Evolutionary conservation across 225 moss, liverwort and hornwort species (phyloP).

Genomic region (Neckera pumila): DNA sequence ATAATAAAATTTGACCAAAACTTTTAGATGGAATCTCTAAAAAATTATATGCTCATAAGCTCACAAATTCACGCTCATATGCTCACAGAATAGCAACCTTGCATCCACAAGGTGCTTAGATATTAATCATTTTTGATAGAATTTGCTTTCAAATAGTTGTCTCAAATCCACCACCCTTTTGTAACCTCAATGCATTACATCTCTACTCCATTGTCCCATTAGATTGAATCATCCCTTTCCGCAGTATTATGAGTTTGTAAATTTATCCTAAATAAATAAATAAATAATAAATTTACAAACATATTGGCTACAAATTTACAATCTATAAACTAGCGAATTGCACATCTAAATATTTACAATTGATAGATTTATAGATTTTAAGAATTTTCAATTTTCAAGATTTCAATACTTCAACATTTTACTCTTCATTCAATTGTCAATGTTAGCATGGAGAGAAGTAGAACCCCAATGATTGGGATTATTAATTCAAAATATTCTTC

Average conservation of each 20-base stretch:
- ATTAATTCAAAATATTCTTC: neutral
- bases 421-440: neutral
- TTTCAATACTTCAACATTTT: neutral
- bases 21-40: too few relatives aligned
- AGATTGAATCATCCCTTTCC: too few relatives aligned
- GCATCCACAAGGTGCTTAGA: too few relatives aligned
- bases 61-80: too few relatives aligned
- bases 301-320: neutral
- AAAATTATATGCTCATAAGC: too few relatives aligned
- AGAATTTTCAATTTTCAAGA: neutral
- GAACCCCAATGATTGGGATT: rapidly evolving
- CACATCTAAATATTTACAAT: neutral
- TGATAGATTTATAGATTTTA: neutral
- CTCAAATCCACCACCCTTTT: rapidly evolving
- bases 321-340: neutral
- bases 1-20: too few relatives aligned
- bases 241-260: neutral
- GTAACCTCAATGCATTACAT: neutral
- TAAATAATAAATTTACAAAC: neutral
- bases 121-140: rapidly evolving
- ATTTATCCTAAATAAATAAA: too few relatives aligned
- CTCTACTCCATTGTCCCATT: too few relatives aligned
- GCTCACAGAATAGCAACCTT: too few relatives aligned
- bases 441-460: rapidly evolving
- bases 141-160: rapidly evolving